Evolutionary conservation across 441 rosid species (phyloP), one percentile per base, ranked within the genome.

Genomic region (Mallotus repandus): DNA sequence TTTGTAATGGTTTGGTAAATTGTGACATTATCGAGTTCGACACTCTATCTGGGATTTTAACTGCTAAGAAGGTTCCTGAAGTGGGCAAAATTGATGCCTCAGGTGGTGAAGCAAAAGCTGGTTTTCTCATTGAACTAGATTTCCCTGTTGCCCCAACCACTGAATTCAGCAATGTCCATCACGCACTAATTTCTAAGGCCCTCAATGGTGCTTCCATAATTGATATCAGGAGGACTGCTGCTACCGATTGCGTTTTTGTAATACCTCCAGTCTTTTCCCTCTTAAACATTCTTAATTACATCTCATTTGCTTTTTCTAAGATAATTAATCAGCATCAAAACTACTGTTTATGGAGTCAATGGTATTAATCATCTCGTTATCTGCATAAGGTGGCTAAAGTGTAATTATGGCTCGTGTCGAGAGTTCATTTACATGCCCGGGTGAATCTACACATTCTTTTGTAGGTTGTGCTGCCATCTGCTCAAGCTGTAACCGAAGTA

Each of bases 1-100:
- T 92, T 74, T 64, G 91, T 7, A 78, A 74, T 35, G 85, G 84
- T 41, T 77, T 84, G 76, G 88, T 88, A 29, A 70, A 78, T 71
- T 84, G 93, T 11, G 77, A 84, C 73, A 29, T 58, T 4, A 70
- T 92, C 70, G 97, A 94, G 79, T 94, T 90, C 65, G 87, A 49
- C 46, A 94, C 98, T 1, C 78, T 77, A 21, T 92, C 98, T 4
- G 92, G 97, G 60, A 77, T 89, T 77, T 82, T 94, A 10, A 86
- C 81, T n/a, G 97, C 97, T 4, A 88, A 85, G 67, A 86, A 73
- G 68, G 77, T 89, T 72, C 74, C 75, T 0, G 79, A 73, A 61
- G 59, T n/a, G 45, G 50, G 70, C 64, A 29, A 68, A 22, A 50
- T 68, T 43, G 4, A 70, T 43, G 76, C 15, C 61, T 74, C 71